phyloP scores from a whole-genome alignment of 345 rosid genomes.

The Salix dunnii region DNA sequence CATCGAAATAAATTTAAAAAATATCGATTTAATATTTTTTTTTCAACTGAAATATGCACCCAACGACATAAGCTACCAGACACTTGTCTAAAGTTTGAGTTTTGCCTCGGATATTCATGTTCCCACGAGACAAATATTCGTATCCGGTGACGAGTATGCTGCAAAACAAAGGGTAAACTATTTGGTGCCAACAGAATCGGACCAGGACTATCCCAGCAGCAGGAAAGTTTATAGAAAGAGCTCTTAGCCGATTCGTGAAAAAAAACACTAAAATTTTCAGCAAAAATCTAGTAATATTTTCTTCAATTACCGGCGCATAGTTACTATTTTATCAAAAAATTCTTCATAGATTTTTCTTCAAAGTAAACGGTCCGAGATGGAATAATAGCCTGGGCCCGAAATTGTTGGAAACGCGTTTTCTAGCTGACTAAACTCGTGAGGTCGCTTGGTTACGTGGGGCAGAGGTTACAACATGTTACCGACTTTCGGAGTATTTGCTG shows the following conservation, averaged over 20 bases:
- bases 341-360: not conserved
- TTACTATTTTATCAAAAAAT: not conserved
- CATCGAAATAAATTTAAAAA: no score
- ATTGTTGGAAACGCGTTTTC: not conserved
- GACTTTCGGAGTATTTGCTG: no score
- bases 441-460: not conserved
- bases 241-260: not conserved
- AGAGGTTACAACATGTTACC: no score
- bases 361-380: not conserved
- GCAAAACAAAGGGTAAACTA: not conserved
- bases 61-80: no score
- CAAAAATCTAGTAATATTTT: not conserved
- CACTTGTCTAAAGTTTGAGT: not conserved
- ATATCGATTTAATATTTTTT: no score
- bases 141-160: not conserved
- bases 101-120: not conserved
- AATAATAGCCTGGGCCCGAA: not conserved
- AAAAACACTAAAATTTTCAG: not conserved
- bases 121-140: not conserved
- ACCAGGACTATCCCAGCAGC: not conserved
- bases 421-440: not conserved
- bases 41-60: no score
- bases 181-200: not conserved
- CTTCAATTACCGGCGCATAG: not conserved
- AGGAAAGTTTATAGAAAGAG: not conserved